A percentile compares a stretch with the other conserved stretches of the same genome.
phyloP scores from a whole-genome alignment of 2,329 filamentous ascomycete species.

The Juglanconis juglandina region DNA sequence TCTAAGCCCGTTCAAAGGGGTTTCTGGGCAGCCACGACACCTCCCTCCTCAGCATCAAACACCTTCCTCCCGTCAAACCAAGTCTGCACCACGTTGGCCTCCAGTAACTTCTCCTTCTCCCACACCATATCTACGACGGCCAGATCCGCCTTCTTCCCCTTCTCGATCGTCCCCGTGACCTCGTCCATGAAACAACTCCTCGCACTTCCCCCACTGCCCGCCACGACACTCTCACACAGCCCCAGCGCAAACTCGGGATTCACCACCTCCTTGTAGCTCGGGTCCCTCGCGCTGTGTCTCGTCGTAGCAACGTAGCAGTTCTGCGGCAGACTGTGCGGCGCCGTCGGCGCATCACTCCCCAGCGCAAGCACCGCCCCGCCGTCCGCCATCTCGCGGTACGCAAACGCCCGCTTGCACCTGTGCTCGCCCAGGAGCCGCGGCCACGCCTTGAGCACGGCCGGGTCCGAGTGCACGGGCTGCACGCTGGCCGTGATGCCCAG shows the following conservation, averaged over 20 bases:
- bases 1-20: too few relatives aligned
- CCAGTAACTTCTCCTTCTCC: conserved; percentile 42
- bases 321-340: conserved; percentile 49
- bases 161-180: conserved; percentile 49
- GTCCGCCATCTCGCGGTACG: conserved; percentile 56
- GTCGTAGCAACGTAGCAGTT: conserved; percentile 61
- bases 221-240: conserved; percentile 50
- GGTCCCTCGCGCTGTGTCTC: conserved; percentile 50
- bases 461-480: conserved; percentile 57
- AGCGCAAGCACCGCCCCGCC: conserved; percentile 53
- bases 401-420: conserved; percentile 57
- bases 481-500: conserved; percentile 60
- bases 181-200: conserved; percentile 57
- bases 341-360: conserved; percentile 58
- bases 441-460: conserved; percentile 60
- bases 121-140: conserved; percentile 51
- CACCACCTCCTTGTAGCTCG: conserved; percentile 36
- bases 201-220: conserved; percentile 53
- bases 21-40: neutral
- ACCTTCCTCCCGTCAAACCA: conserved; percentile 49
- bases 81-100: conserved; percentile 46
- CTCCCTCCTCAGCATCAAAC: conserved; percentile 21
- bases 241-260: conserved; percentile 53
- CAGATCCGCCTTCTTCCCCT: conserved; percentile 56
- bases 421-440: conserved; percentile 51